phyloP scores from a whole-genome alignment of 805 yeast genomes.

The Lachancea mirantina region DNA sequence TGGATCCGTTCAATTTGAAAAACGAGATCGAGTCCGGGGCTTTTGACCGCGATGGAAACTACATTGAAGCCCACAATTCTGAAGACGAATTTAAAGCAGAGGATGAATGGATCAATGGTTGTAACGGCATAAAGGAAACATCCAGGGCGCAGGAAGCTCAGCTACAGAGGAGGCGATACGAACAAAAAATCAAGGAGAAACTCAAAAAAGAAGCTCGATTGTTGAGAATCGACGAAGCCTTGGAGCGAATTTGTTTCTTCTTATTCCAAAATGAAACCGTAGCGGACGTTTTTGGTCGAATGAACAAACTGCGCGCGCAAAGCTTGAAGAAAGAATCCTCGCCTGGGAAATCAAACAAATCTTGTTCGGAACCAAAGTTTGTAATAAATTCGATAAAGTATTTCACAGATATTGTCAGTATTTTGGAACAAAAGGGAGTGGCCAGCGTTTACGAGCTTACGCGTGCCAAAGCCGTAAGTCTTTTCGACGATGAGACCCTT shows the following conservation, averaged over 20 bases:
- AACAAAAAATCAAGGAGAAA: constrained; percentile 20
- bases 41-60: constrained; percentile 47
- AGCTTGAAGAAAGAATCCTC: constrained; percentile 13
- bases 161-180: constrained; percentile 9
- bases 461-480: constrained; percentile 34
- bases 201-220: constrained; percentile 12
- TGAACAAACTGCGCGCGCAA: constrained; percentile 17
- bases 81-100: constrained; percentile 21
- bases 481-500: constrained; percentile 23
- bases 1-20: constrained; percentile 47
- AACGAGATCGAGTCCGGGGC: constrained; percentile 44
- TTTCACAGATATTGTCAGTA: constrained; percentile 40
- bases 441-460: constrained; percentile 38
- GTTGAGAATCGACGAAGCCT: constrained; percentile 22
- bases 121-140: constrained; percentile 9
- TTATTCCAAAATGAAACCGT: constrained; percentile 45
- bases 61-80: constrained; percentile 30
- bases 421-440: constrained; percentile 35
- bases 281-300: constrained; percentile 39
- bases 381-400: constrained; percentile 27
- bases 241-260: constrained; percentile 29
- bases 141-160: constrained; percentile 13
- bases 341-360: constrained; percentile 8
- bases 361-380: constrained; percentile 6
- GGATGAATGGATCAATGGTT: constrained; percentile 23